phyloP scores from a whole-genome alignment of 75 land plant species.

The Sequoia sempervirens region DNA sequence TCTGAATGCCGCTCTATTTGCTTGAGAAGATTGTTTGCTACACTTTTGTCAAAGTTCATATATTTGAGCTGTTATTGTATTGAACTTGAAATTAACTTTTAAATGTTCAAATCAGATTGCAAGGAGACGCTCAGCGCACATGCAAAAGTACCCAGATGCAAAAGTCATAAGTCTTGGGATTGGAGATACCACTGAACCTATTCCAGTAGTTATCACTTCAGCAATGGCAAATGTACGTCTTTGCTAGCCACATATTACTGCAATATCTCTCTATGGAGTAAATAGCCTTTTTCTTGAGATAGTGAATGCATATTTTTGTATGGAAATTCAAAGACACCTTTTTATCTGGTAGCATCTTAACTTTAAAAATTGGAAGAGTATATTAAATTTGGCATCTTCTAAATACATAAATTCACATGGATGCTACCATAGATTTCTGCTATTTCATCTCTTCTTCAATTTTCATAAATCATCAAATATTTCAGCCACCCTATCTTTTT shows the following conservation, averaged over 20 bases:
- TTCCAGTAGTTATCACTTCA: constrained; percentile 80
- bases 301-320: not conserved
- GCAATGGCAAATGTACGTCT: constrained; percentile 72
- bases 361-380: not conserved
- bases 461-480: not conserved
- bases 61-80: not conserved
- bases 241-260: not conserved
- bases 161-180: constrained; percentile 92
- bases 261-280: not conserved
- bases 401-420: not conserved
- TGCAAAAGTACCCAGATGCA: constrained; percentile 85
- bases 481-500: not conserved
- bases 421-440: not conserved
- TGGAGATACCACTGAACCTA: constrained; percentile 96
- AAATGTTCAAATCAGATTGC: constrained; percentile 53
- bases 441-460: not conserved
- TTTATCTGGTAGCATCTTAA: not conserved
- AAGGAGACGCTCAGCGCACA: constrained; percentile 68
- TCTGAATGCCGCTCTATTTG: not conserved
- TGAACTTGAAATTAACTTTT: not conserved
- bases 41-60: not conserved
- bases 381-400: not conserved
- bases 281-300: not conserved
- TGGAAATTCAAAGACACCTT: not conserved
- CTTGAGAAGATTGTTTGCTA: not conserved